phyloP scores from a whole-genome alignment of 768 basidiomycete genomes.

The Hebeloma cylindrosporum region DNA sequence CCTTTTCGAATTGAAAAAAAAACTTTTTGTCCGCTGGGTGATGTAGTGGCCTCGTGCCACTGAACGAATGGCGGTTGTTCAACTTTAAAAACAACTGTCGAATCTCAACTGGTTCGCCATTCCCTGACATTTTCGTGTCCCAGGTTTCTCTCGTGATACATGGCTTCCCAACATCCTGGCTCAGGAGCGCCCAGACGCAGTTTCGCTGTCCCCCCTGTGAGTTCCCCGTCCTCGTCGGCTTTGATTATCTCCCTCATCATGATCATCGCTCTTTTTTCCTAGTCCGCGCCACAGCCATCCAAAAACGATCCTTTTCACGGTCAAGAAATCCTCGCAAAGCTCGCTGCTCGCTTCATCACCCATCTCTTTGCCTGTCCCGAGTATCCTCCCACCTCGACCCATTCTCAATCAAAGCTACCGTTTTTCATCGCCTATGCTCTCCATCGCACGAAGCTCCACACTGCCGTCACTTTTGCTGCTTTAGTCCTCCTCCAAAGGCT shows the following conservation, averaged over 20 bases:
- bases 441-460: slow-evolving; percentile 76
- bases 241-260: neutral
- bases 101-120: too few relatives aligned
- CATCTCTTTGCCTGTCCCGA: slow-evolving; percentile 88
- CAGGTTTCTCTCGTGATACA: slow-evolving; percentile 11
- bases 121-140: slow-evolving; percentile 17
- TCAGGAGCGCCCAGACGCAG: slow-evolving; percentile 23
- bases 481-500: slow-evolving; percentile 73
- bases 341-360: slow-evolving; percentile 79
- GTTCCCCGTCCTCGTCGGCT: slow-evolving; percentile 5
- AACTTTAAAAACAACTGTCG: neutral
- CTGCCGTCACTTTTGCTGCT: slow-evolving; percentile 68
- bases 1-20: too few relatives aligned
- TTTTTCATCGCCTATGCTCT: slow-evolving; percentile 87
- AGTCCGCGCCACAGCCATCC: slow-evolving; percentile 28
- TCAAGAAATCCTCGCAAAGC: slow-evolving; percentile 67
- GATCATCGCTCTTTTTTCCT: slow-evolving; percentile 1
- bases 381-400: slow-evolving; percentile 57
- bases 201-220: slow-evolving; percentile 23
- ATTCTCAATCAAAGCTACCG: slow-evolving; percentile 63
- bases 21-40: slow-evolving; percentile 4
- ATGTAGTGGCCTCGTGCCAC: slow-evolving; percentile 15
- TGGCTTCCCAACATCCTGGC: slow-evolving; percentile 22
- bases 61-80: too few relatives aligned
- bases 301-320: slow-evolving; percentile 67